A percentile compares a stretch with the other conserved stretches of the same genome.
phyloP scores from a whole-genome alignment of 2,329 filamentous ascomycete species.

The Chaetomiaceae sp. region DNA sequence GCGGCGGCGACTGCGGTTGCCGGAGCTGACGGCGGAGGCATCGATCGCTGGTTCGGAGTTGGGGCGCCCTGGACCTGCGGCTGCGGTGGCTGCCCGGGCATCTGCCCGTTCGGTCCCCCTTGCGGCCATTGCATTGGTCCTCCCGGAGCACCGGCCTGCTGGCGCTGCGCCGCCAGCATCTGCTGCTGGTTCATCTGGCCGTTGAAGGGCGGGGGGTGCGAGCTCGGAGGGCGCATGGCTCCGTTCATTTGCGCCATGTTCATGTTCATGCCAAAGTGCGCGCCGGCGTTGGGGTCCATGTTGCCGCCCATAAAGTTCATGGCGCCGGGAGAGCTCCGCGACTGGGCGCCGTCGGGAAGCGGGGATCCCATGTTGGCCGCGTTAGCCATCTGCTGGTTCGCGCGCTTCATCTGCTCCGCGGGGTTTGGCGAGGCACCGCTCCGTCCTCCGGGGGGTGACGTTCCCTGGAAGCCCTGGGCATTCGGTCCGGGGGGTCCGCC shows the following conservation, averaged over 20 bases:
- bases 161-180: slow-evolving; percentile 49
- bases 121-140: slow-evolving; percentile 46
- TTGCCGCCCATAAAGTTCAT: slow-evolving; percentile 59
- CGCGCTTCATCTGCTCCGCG: slow-evolving; percentile 73
- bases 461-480: slow-evolving; percentile 61
- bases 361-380: slow-evolving; percentile 63
- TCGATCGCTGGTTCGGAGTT: slow-evolving; percentile 57
- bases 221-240: slow-evolving; percentile 64
- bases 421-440: slow-evolving; percentile 72
- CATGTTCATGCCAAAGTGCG: slow-evolving; percentile 58
- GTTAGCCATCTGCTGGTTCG: slow-evolving; percentile 68
- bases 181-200: slow-evolving; percentile 56
- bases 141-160: slow-evolving; percentile 46
- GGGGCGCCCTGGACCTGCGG: slow-evolving; percentile 61
- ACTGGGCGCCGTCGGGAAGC: slow-evolving; percentile 63
- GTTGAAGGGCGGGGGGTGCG: slow-evolving; percentile 60
- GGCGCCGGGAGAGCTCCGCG: slow-evolving; percentile 60
- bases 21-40: slow-evolving; percentile 64
- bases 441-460: slow-evolving; percentile 65
- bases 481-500: slow-evolving; percentile 55
- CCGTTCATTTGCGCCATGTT: slow-evolving; percentile 55
- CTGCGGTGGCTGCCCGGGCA: slow-evolving; percentile 43
- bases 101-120: slow-evolving; percentile 38
- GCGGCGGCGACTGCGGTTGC: slow-evolving; percentile 34
- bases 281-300: slow-evolving; percentile 56